Base-by-base conservation (phyloP, 768 basidiomycete genomes). In the Trametopsis cervina region DNA sequence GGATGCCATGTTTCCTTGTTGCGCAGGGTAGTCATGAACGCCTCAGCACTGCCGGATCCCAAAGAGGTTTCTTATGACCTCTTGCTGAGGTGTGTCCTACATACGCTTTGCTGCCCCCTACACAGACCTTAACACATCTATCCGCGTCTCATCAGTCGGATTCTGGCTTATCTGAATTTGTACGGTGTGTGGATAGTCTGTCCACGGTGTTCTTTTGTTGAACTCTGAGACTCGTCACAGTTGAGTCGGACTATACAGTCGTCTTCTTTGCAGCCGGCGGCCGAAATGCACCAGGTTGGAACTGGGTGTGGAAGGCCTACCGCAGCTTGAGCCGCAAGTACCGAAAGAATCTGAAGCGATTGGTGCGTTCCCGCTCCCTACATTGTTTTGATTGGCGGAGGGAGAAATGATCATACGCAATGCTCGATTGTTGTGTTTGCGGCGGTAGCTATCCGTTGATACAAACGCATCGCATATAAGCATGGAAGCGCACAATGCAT, bases 261-360 rank as follows among this genome's bases (percentile, higher is more conserved):
- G 78, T 91, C 3, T 90, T 91, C 65, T 86, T 93, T 54, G 87
- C 89, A 22, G 85, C 89, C 1, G 90, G 88, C 21, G 78, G 78
- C 5, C 72, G 69, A 52, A 71, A 90, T 65, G 76, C 80, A 2
- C 90, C 90, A 4, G 75, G 77, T 21, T 91, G 88, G 88, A 87
- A 82, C 54, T 93, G 90, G 90, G 76, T 93, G 9, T 92, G 89
- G 89, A 90, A 87, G 59, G 86, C 88, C 0, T 91, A 91, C 63
- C 75, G 88, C 20, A 84, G 83, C 58, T 68, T 86, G 39, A 88
- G 75, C 60, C 72, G 85, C 45, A 90, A 89, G 63, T 93, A 90
- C 60, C 76, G 90, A 45, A 93, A 93, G 70, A 89, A 93, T 59
- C 64, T 93, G 49, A 92, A 92, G 64, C 79, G 80, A 59, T 60